Evolutionary conservation across 345 rosid species (phyloP).

Genomic region (Iberis pinnata): DNA sequence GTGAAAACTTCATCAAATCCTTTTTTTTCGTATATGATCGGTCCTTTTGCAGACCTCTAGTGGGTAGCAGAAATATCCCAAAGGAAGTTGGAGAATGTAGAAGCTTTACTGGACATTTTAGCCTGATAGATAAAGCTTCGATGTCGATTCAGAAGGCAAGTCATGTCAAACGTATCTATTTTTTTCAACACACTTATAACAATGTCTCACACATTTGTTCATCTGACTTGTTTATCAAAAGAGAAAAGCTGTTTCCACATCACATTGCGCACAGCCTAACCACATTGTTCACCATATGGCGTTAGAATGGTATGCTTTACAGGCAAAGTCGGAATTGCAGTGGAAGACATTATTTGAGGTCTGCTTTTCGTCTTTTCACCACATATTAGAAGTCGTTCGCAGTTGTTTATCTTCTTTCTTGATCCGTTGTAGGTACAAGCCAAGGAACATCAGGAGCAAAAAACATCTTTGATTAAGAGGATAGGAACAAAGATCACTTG

Average conservation of each 20-base stretch:
- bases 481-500: neutral
- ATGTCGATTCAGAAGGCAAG: conserved; percentile 12
- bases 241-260: conserved; percentile 23
- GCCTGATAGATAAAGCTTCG: conserved; percentile 6
- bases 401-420: neutral
- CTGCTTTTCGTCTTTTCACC: conserved; percentile 5
- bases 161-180: neutral
- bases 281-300: conserved; percentile 20
- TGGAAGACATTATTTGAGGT: conserved; percentile 19
- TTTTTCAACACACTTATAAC: neutral
- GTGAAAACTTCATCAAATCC: neutral
- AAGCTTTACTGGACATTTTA: conserved; percentile 16
- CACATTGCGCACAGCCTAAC: conserved; percentile 26
- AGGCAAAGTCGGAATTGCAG: conserved; percentile 5
- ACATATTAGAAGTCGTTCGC: neutral
- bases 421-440: conserved; percentile 21
- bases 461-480: neutral
- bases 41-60: conserved; percentile 10
- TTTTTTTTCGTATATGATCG: conserved; percentile 1
- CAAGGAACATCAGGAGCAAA: conserved; percentile 10
- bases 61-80: conserved; percentile 15
- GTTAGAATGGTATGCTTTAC: conserved; percentile 18
- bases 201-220: conserved; percentile 1
- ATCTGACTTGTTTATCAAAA: neutral
- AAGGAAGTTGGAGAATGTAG: neutral